These are phyloP conservation scores for Nemania sp. DNA, from an alignment of 2,329 filamentous ascomycete species.

Conservation along the genomic window DNA sequence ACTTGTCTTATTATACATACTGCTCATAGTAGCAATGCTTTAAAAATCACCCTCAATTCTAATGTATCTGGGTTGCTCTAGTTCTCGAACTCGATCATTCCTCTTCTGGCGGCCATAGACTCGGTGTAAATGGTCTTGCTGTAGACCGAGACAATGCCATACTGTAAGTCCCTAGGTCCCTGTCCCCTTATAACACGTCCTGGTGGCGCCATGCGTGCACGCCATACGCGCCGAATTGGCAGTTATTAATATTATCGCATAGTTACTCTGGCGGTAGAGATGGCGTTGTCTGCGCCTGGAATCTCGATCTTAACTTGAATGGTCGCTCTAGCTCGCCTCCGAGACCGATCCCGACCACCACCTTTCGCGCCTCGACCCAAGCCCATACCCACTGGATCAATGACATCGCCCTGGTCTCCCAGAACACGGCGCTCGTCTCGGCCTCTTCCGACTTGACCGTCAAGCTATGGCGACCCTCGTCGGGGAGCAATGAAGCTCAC, in stretches of 20 bases:
- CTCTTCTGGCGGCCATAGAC: slow-evolving; percentile 81
- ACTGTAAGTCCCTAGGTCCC: slow-evolving; percentile 70
- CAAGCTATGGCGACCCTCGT: slow-evolving; percentile 87
- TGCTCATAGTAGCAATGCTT: slow-evolving; percentile 8
- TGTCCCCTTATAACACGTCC: slow-evolving; percentile 13
- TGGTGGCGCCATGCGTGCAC: background rate
- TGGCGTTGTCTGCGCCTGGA: slow-evolving; percentile 96
- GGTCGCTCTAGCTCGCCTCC: slow-evolving; percentile 48
- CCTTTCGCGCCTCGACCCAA: slow-evolving; percentile 70
- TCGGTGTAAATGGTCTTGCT: slow-evolving; percentile 94
- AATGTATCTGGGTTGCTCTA: slow-evolving; percentile 48
- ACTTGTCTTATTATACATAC: background rate
- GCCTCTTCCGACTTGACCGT: slow-evolving; percentile 95
- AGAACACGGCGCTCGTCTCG: slow-evolving; percentile 83
- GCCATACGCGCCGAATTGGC: background rate
- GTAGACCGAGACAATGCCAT: slow-evolving; percentile 86
- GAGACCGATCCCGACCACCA: slow-evolving; percentile 62
- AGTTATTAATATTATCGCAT: slow-evolving; percentile 39
- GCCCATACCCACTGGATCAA: slow-evolving; percentile 98
- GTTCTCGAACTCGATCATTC: slow-evolving; percentile 71
- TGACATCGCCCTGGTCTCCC: slow-evolving; percentile 84
- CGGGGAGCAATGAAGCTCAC: slow-evolving; percentile 73
- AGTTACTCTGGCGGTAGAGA: slow-evolving; percentile 97
- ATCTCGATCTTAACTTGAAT: slow-evolving; percentile 78
- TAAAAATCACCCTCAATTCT: slow-evolving; percentile 30